These are phyloP conservation scores for Lactifluus piperatus DNA, from an alignment of 768 basidiomycete genomes.

Conservation along the genomic window DNA sequence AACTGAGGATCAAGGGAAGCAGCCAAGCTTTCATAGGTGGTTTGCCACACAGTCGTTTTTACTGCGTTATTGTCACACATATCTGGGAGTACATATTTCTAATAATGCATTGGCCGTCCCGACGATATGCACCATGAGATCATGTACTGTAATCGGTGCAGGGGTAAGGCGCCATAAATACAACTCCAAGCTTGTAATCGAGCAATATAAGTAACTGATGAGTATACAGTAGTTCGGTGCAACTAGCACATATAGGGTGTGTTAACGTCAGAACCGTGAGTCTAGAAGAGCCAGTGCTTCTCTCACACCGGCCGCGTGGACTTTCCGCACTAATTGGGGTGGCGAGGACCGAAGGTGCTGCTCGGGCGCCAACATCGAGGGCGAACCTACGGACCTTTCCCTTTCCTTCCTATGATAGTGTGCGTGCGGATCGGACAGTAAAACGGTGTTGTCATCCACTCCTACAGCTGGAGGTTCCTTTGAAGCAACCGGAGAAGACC, in stretches of 20 bases:
- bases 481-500: constrained; percentile 27
- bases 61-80: too few relatives aligned
- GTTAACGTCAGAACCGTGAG: constrained; percentile 25
- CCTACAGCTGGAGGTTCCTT: constrained; percentile 1
- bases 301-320: constrained; percentile 61
- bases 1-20: too few relatives aligned
- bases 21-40: too few relatives aligned
- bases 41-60: too few relatives aligned
- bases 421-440: constrained; percentile 47
- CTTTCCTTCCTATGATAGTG: constrained; percentile 41
- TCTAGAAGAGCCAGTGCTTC: constrained; percentile 73
- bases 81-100: too few relatives aligned
- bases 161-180: background rate
- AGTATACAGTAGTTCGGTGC: background rate
- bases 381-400: constrained; percentile 30
- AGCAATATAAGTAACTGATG: constrained; percentile 1
- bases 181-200: constrained; percentile 2
- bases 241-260: background rate
- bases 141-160: background rate
- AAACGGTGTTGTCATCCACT: constrained; percentile 30
- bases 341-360: constrained; percentile 58
- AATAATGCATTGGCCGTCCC: too few relatives aligned
- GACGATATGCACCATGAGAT: too few relatives aligned
- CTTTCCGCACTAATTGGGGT: constrained; percentile 45
- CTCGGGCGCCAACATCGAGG: constrained; percentile 49